Percentiles rank a stretch among this genome's conserved stretches.
These are phyloP conservation scores for Penicillium italicum DNA, from an alignment of 2,329 filamentous ascomycete genomes.

Conservation along the genomic window DNA sequence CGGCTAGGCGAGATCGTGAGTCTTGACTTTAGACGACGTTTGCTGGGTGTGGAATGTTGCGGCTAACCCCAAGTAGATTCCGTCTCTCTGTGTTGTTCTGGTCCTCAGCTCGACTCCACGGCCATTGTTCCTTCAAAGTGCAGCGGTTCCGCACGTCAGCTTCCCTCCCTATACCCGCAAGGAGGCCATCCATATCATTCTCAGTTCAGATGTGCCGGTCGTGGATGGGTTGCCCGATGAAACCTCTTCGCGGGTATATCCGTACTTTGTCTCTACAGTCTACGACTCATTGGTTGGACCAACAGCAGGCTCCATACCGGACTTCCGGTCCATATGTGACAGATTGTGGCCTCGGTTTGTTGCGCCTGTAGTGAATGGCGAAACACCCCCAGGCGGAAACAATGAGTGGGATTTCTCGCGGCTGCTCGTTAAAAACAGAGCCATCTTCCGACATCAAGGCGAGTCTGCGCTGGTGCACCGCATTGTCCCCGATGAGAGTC, in stretches of 20 bases:
- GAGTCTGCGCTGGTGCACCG: conserved; percentile 44
- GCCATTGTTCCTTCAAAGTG: conserved; percentile 64
- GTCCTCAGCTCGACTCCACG: conserved; percentile 67
- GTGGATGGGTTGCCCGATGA: conserved; percentile 32
- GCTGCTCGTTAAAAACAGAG: conserved; percentile 59
- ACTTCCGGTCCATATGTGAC: conserved; percentile 65
- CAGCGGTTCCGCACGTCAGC: conserved; percentile 70
- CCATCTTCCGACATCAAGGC: conserved; percentile 46
- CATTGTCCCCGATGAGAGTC: conserved; percentile 34
- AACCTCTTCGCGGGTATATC: conserved; percentile 39
- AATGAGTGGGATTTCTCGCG: conserved; percentile 77
- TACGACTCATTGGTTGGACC: conserved; percentile 83
- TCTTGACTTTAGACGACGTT: conserved; percentile 9
- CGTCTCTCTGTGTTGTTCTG: conserved; percentile 71
- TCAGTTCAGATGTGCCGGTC: conserved; percentile 49
- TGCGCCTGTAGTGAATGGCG: conserved; percentile 69
- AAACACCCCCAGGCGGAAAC: conserved; percentile 40
- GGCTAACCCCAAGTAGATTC: conserved; percentile 56
- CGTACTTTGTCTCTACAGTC: conserved; percentile 75
- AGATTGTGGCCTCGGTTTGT: conserved; percentile 84
- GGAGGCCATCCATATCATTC: conserved; percentile 74
- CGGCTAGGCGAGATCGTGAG: conserved; percentile 75
- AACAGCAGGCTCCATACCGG: conserved; percentile 72
- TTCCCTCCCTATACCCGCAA: conserved; percentile 81
- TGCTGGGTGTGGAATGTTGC: not conserved